phyloP scores from a whole-genome alignment of 2,329 filamentous ascomycete species.

The Penicillium sumatraense region DNA sequence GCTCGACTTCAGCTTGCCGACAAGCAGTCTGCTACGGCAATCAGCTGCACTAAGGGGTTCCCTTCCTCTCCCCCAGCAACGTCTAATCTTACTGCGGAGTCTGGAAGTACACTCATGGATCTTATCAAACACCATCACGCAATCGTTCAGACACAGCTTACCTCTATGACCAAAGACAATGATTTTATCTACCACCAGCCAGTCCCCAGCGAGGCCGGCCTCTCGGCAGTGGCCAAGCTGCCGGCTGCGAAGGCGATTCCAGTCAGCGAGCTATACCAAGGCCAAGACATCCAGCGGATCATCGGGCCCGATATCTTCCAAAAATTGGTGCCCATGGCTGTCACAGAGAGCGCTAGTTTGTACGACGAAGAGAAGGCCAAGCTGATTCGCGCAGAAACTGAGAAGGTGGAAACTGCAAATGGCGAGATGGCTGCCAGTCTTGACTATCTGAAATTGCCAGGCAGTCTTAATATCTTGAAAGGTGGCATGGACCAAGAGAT shows the following conservation, averaged over 20 bases:
- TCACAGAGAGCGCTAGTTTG: conserved; percentile 93
- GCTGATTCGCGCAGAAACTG: conserved; percentile 87
- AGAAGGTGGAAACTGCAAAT: conserved; percentile 89
- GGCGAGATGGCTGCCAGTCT: conserved; percentile 94
- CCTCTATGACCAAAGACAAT: conserved; percentile 83
- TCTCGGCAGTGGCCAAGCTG: conserved; percentile 83
- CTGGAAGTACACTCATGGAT: conserved; percentile 73
- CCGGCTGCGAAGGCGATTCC: conserved; percentile 96
- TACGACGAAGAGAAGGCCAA: conserved; percentile 99
- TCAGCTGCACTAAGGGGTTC: conserved; percentile 76
- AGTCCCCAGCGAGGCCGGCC: conserved; percentile 80
- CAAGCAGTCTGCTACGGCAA: conserved; percentile 75
- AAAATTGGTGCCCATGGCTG: conserved; percentile 92
- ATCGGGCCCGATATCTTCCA: conserved; percentile 97
- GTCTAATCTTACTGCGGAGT: conserved; percentile 83
- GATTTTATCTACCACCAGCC: conserved; percentile 98
- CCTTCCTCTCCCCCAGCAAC: conserved; percentile 77
- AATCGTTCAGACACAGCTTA: conserved; percentile 79
- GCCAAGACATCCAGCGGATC: conserved; percentile 95
- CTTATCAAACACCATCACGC: conserved; percentile 81
- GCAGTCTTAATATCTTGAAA: conserved; percentile 87
- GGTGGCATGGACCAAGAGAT: conserved; percentile 90
- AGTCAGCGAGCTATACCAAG: conserved; percentile 93
- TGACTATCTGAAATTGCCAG: conserved; percentile 89
- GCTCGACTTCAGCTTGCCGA: conserved; percentile 83